phyloP scores from a whole-genome alignment of 345 rosid genomes.

The Gossypium australe region DNA sequence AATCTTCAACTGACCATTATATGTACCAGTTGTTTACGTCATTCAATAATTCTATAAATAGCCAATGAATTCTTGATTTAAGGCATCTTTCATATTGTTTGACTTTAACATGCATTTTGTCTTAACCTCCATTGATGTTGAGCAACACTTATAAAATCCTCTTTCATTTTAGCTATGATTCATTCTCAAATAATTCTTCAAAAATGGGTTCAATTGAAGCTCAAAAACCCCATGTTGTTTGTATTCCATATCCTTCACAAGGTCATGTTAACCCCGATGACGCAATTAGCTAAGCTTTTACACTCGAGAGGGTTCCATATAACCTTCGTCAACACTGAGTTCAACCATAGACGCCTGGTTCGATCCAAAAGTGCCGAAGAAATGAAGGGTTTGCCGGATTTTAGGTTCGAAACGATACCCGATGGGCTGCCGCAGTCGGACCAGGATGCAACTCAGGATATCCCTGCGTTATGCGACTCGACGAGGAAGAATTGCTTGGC shows the following conservation, averaged over 20 bases:
- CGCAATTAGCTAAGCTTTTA: conserved; percentile 14
- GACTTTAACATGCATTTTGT: neutral
- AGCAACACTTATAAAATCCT: too few relatives aligned
- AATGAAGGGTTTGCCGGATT: conserved; percentile 24
- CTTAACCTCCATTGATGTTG: neutral
- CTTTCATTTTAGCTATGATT: too few relatives aligned
- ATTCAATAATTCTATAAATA: neutral
- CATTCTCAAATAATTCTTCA: neutral
- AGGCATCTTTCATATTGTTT: neutral
- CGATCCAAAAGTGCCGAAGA: conserved; percentile 22
- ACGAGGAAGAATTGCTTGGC: conserved; percentile 22
- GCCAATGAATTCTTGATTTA: neutral
- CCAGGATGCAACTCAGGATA: conserved; percentile 22
- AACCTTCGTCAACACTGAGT: conserved; percentile 37
- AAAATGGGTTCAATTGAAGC: neutral
- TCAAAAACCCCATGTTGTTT: neutral
- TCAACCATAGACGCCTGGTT: conserved; percentile 27
- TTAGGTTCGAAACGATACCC: conserved; percentile 26
- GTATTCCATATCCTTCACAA: conserved; percentile 13
- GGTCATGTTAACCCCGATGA: conserved; percentile 13
- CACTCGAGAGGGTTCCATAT: conserved; percentile 34
- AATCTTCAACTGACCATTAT: neutral
- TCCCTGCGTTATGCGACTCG: conserved; percentile 11
- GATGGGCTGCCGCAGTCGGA: conserved; percentile 29
- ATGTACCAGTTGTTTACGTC: neutral